phyloP scores from a whole-genome alignment of 2,329 filamentous ascomycete genomes.

The Pseudocercospora cruenta region DNA sequence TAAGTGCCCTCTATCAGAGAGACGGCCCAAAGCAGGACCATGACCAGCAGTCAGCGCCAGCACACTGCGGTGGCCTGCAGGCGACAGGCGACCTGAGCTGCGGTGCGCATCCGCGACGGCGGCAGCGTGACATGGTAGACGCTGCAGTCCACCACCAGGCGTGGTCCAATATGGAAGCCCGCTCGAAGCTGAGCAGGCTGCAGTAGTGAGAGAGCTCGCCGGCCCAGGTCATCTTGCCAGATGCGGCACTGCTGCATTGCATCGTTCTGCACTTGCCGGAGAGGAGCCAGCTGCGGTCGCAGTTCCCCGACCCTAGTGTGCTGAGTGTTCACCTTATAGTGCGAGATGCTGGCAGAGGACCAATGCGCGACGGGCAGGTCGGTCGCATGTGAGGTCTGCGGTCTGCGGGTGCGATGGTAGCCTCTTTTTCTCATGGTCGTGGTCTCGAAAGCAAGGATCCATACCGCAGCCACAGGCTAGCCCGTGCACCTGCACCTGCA shows the following conservation, averaged over 20 bases:
- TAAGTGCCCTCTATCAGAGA: background rate
- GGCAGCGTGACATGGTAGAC: background rate
- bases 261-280: slow-evolving; percentile 12
- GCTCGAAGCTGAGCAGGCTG: background rate
- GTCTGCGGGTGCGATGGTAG: background rate
- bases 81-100: background rate
- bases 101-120: slow-evolving; percentile 1
- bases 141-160: background rate
- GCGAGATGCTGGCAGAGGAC: background rate
- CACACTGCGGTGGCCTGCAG: background rate
- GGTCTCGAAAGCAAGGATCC: background rate
- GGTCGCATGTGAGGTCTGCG: background rate
- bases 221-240: background rate
- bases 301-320: slow-evolving; percentile 15
- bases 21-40: background rate
- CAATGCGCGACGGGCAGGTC: slow-evolving; percentile 1
- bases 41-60: background rate
- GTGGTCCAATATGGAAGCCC: background rate
- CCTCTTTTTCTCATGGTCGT: background rate
- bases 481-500: background rate
- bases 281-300: slow-evolving; percentile 14
- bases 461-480: background rate
- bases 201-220: background rate
- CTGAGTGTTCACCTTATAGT: background rate
- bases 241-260: background rate